Conservation (phyloP, 306 rosid species). For the Echinosophora koreensis region DNA sequence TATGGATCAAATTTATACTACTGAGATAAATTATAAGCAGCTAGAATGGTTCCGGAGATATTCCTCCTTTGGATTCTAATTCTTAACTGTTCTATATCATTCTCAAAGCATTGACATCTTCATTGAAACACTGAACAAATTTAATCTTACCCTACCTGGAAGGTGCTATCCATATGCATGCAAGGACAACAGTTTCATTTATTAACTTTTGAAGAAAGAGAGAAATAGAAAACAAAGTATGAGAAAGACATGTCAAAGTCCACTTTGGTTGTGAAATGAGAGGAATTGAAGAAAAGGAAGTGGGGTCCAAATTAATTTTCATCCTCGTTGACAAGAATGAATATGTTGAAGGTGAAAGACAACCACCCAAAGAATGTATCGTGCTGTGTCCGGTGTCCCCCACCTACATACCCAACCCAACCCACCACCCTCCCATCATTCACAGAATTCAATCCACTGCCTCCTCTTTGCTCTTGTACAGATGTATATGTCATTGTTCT, state of each 20-base stretch:
- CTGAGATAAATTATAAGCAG: slow-evolving; percentile 14
- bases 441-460: slow-evolving; percentile 31
- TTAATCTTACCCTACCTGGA: no score
- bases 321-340: slow-evolving; percentile 54
- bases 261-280: slow-evolving; percentile 46
- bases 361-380: slow-evolving; percentile 48
- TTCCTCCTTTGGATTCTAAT: neutral
- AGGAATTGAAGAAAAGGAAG: slow-evolving; percentile 40
- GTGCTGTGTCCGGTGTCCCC: slow-evolving; percentile 33
- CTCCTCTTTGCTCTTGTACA: slow-evolving; percentile 8
- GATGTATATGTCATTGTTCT: neutral
- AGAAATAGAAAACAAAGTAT: slow-evolving; percentile 20
- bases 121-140: neutral
- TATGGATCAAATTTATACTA: no score
- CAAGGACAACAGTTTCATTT: slow-evolving; percentile 35
- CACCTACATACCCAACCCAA: slow-evolving; percentile 43
- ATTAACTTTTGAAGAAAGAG: slow-evolving; percentile 32
- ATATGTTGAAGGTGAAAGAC: slow-evolving; percentile 59
- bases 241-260: slow-evolving; percentile 49
- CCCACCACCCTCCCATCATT: slow-evolving; percentile 45
- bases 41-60: slow-evolving; percentile 21
- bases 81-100: neutral
- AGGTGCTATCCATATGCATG: neutral
- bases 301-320: slow-evolving; percentile 49
- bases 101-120: neutral